Base-by-base conservation (phyloP, 2,329 filamentous ascomycete species). In the Dactylella cylindrospora region DNA sequence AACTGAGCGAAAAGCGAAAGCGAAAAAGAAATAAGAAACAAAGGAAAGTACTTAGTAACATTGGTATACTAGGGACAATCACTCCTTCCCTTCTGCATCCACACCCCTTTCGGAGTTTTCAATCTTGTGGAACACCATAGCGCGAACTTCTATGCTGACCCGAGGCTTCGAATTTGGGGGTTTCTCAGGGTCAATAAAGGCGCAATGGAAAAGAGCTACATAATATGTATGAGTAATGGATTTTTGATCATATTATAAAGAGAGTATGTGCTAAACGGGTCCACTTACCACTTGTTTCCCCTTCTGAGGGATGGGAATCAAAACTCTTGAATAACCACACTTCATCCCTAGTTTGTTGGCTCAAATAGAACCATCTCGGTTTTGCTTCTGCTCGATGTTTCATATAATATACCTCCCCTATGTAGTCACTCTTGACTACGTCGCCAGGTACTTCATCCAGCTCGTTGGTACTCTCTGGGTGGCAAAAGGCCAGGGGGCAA, bases 121-220 rank as follows among this genome's bases (percentile, higher is more conserved):
- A 19, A 25, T n/a, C 9, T 26, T 41, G 19, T 41, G 38, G 26
- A 41, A 41, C 19, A 41, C 38, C 38, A 41, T 41, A 3, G 38
- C 38, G 13, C 38, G 17, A 12, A 41, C 38, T 10, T 41, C 38
- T 13, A 41, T 41, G 19, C 38, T 41, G 3, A 20, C 26, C 17
- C 38, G 38, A 10, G 38, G 38, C 19, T n/a, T 41, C 10, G 22
- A 41, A 25, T 41, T 13, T n/a, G 19, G 19, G 9, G 38, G 17
- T 23, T 29, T 43, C 10, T 43, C 39, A 17, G 39, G 39, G 22
- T 41, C 20, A n/a, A 23, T 41, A 10, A 41, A 41, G 12, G 38
- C 20, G 10, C 38, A 41, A 13, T 41, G 38, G 38, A 41, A 41
- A n/a, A 41, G 38, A 41, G 19, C 38, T 41, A 39, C 6, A 12